Evolutionary conservation across 2,329 filamentous ascomycete species (phyloP), one percentile per base, ranked within the genome.

Genomic region (Epichloe gansuensis): DNA sequence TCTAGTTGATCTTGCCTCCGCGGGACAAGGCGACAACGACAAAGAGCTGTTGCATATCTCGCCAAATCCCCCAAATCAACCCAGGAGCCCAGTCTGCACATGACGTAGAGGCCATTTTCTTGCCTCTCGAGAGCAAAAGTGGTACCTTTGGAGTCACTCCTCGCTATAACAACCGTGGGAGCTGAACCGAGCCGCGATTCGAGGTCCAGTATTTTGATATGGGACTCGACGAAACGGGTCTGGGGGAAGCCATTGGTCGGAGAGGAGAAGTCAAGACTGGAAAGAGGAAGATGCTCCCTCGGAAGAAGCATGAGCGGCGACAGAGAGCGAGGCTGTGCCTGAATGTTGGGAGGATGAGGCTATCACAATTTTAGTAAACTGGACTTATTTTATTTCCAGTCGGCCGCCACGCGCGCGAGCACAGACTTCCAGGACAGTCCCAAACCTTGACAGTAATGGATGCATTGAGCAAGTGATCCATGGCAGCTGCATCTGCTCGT

Each of bases 81-180:
- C 83, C 84, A 87, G 21, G 71, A 66, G 2, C 80, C 83, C 43
- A 93, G 69, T 59, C 78, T 82, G 64, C 83, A 89, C 27, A 88
- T 63, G 11, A 79, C 77, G 63, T 87, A 90, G 3, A 84, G 70
- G 1, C 76, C 75, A 46, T 69, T 66, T 15, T 73, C 70, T 38
- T 86, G 79, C 25, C 79, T 74, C 68, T 90, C 86, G n/a, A 87
- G 68, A 12, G 76, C 82, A 62, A 80, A 85, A 0, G 78, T 56
- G 38, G 70, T 71, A 52, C 72, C 71, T 54, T 73, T 75, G 27
- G 73, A 69, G 43, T 84, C 78, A 44, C 77, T 72, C 53, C 78
- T 73, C 31, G 80, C 82, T 53, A 88, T 71, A 9, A 88, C 72
- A 15, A 87, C 69, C 53, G 74, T 75, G 13, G 75, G 71, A 11